Evolutionary conservation across 257 asterid genomes (phyloP).

Genomic region (Lantana camara): DNA sequence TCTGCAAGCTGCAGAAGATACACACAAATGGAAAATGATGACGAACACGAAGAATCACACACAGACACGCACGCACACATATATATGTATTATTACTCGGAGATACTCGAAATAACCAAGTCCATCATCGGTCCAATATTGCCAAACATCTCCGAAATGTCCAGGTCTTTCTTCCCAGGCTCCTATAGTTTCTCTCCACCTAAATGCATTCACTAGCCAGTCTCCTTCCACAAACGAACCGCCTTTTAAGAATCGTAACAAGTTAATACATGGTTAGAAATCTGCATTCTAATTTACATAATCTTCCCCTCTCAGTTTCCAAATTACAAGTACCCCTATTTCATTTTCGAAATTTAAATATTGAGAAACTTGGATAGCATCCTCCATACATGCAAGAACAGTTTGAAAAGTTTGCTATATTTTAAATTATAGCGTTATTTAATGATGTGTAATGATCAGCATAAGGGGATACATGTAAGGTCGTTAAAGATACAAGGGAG

Average conservation of each 20-base stretch:
- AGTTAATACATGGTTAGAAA: not conserved
- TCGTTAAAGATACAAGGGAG: not conserved
- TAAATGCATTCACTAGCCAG: slow-evolving; percentile 71
- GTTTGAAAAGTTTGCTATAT: no score
- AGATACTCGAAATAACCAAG: slow-evolving; percentile 84
- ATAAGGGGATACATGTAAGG: no score
- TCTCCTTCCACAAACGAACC: slow-evolving; percentile 95
- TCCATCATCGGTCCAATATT: slow-evolving; percentile 98
- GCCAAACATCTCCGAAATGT: slow-evolving; percentile 92
- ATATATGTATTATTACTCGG: slow-evolving; percentile 48
- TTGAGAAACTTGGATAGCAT: not conserved
- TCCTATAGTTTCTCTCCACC: slow-evolving; percentile 92
- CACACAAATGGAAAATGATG: slow-evolving; percentile 1
- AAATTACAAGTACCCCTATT: not conserved
- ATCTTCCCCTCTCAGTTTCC: no score
- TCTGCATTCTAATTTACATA: no score
- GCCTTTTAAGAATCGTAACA: slow-evolving; percentile 40
- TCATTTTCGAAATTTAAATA: no score
- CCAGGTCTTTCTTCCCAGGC: slow-evolving; percentile 95
- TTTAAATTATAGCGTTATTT: no score
- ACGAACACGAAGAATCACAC: slow-evolving; percentile 7
- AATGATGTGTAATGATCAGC: not conserved
- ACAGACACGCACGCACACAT: not conserved
- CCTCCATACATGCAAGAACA: not conserved
- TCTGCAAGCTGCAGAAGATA: slow-evolving; percentile 83